Conservation (phyloP, 257 asterid species). For the Anisodus acutangulus region DNA sequence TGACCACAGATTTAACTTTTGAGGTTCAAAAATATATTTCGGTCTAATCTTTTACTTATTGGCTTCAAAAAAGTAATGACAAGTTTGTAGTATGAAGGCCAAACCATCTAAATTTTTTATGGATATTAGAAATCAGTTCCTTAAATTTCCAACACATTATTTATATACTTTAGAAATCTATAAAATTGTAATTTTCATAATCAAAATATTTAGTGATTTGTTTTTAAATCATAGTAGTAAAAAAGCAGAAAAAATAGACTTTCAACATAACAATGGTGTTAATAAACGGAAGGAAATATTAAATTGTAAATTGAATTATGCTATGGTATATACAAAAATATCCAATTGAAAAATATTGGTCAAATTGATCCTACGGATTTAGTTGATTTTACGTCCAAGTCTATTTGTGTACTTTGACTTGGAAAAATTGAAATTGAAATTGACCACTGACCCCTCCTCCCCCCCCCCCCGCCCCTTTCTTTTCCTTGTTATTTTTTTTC, state of each 20-base stretch:
- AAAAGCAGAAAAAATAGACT: not conserved
- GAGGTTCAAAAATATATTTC: not conserved
- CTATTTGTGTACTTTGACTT: not conserved
- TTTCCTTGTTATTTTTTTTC: not conserved
- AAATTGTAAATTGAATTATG: no score
- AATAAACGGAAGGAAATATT: no score
- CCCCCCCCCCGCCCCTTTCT: no score
- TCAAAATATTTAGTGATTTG: not conserved
- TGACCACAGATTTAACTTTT: not conserved
- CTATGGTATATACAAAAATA: no score
- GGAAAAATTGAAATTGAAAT: not conserved
- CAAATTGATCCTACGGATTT: slow-evolving; percentile 18
- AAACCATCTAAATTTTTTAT: no score
- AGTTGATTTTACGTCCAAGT: not conserved
- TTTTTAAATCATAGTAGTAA: not conserved
- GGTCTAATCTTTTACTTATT: no score
- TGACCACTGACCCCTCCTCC: not conserved
- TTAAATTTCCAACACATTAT: no score
- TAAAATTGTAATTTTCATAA: not conserved
- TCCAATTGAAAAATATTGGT: not conserved
- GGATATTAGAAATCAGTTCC: no score
- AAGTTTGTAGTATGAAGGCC: no score
- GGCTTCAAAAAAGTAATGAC: no score
- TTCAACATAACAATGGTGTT: no score
- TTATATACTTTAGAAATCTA: not conserved